These are phyloP conservation scores for Boletales sp. DNA, from an alignment of 768 basidiomycete species.

Conservation along the genomic window DNA sequence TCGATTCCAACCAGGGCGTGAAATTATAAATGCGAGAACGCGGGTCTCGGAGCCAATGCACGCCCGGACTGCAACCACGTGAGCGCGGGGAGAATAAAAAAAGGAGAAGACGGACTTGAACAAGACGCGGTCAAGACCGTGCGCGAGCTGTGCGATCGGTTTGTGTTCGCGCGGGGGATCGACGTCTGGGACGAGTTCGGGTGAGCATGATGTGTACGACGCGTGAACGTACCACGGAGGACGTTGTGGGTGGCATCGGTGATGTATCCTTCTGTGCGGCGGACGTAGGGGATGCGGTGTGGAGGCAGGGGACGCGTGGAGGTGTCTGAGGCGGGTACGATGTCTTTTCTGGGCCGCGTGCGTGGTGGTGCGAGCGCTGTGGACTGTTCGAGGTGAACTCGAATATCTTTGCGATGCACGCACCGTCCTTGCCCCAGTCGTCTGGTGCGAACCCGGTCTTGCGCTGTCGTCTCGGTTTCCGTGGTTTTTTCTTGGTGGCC, in stretches of 20 bases:
- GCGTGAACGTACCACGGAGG: slow-evolving; percentile 15
- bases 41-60: slow-evolving; percentile 87
- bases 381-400: not conserved
- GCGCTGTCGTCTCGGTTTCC: not conserved
- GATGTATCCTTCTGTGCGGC: slow-evolving; percentile 26
- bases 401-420: not conserved
- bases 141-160: slow-evolving; percentile 60
- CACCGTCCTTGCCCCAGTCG: slow-evolving; percentile 25
- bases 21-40: slow-evolving; percentile 86
- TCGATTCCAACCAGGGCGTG: slow-evolving; percentile 58
- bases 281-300: slow-evolving; percentile 23
- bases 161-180: slow-evolving; percentile 40
- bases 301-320: slow-evolving; percentile 15
- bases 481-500: too few relatives aligned
- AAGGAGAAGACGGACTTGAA: slow-evolving; percentile 56
- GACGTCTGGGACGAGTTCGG: slow-evolving; percentile 35
- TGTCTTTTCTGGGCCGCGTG: slow-evolving; percentile 2
- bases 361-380: slow-evolving; percentile 16
- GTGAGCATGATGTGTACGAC: too few relatives aligned
- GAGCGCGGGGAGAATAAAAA: not conserved
- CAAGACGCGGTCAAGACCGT: slow-evolving; percentile 65
- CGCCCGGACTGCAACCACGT: slow-evolving; percentile 59
- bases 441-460: slow-evolving; percentile 11
- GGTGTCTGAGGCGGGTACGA: not conserved
- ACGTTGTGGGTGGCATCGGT: slow-evolving; percentile 4